These are phyloP conservation scores for Pistacia atlantica DNA, from an alignment of 345 rosid genomes.

Conservation along the genomic window DNA sequence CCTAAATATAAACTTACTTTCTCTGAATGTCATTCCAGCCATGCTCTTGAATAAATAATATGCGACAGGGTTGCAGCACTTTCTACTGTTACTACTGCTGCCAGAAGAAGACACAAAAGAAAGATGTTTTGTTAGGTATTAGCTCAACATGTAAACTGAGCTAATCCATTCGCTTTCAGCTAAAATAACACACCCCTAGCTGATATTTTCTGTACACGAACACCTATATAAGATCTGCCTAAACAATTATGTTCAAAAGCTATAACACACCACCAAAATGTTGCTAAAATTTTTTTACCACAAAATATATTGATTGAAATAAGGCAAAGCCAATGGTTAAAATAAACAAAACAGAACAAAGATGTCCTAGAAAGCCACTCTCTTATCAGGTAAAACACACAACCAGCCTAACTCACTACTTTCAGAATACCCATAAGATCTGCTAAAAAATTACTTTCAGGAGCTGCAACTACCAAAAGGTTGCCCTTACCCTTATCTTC, in stretches of 20 bases:
- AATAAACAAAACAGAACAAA: not conserved
- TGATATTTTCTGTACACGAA: not conserved
- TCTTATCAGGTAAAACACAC: not conserved
- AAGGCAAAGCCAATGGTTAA: not conserved
- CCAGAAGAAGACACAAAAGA: not conserved
- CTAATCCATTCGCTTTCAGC: slow-evolving; percentile 4
- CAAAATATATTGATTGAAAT: no score
- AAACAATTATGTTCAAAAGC: not conserved
- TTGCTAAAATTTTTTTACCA: not conserved
- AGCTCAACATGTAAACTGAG: not conserved
- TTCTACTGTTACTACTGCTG: not conserved
- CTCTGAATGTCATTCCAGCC: not conserved
- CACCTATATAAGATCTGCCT: not conserved
- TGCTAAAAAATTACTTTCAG: not conserved
- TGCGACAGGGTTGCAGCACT: not conserved
- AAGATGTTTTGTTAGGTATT: not conserved
- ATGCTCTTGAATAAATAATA: not conserved
- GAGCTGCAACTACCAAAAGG: not conserved
- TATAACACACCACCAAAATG: not conserved
- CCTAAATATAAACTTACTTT: not conserved
- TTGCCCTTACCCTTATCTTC: not conserved
- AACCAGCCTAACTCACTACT: not conserved
- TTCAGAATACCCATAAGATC: not conserved
- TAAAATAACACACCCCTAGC: not conserved
- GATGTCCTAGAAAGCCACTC: not conserved